These are phyloP conservation scores for Ammopiptanthus mongolicus DNA, from an alignment of 306 rosid species.

Conservation along the genomic window DNA sequence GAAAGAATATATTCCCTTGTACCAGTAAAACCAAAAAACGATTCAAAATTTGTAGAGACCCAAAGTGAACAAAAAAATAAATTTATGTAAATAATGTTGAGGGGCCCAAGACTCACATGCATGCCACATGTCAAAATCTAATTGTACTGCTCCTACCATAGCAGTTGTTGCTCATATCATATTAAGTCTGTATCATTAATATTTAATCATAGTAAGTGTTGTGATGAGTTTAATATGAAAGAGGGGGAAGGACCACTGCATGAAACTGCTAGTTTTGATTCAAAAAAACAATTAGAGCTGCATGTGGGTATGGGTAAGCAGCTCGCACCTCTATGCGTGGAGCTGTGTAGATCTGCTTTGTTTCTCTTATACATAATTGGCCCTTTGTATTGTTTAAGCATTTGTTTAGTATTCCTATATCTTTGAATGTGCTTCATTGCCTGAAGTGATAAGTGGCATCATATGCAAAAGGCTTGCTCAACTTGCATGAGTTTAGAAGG, in stretches of 20 bases:
- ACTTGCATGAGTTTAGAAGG: slow-evolving; percentile 23
- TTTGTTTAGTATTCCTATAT: slow-evolving; percentile 27
- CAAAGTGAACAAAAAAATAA: neutral
- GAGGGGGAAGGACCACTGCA: slow-evolving; percentile 38
- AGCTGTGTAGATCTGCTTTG: slow-evolving; percentile 36
- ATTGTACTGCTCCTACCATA: slow-evolving; percentile 22
- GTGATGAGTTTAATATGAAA: slow-evolving; percentile 19
- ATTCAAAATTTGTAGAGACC: slow-evolving; percentile 35
- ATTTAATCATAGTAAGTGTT: slow-evolving; percentile 25
- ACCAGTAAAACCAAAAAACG: slow-evolving; percentile 26
- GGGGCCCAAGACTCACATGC: slow-evolving; percentile 46
- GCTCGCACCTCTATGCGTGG: slow-evolving; percentile 65
- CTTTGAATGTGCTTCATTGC: slow-evolving; percentile 27
- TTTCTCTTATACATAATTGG: slow-evolving; percentile 17
- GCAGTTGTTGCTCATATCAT: slow-evolving; percentile 23
- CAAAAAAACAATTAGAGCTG: slow-evolving; percentile 37
- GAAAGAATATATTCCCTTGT: slow-evolving; percentile 49
- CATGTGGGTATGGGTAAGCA: slow-evolving; percentile 57
- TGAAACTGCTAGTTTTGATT: slow-evolving; percentile 29
- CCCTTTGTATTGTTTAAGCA: slow-evolving; percentile 9
- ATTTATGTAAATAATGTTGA: slow-evolving; percentile 13
- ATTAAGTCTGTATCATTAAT: slow-evolving; percentile 16
- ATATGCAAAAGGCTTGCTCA: slow-evolving; percentile 21
- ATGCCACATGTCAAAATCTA: slow-evolving; percentile 40
- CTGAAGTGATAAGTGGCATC: slow-evolving; percentile 12